Percentiles rank a stretch among this genome's conserved stretches.
phyloP scores from a whole-genome alignment of 1,284 basidiomycete species.

The Laetiporus sulphureus region DNA sequence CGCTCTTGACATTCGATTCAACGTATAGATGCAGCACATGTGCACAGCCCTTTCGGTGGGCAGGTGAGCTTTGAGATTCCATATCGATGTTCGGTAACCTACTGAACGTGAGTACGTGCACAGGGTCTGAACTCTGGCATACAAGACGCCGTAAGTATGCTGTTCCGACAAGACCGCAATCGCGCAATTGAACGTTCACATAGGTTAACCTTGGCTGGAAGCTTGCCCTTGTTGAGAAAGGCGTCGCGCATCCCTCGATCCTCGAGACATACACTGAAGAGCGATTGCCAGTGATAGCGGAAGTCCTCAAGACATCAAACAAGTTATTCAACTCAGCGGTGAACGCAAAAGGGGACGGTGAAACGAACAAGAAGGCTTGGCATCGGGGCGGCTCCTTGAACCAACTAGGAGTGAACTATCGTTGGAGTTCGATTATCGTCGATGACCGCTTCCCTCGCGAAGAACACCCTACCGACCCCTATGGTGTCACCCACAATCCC shows the following conservation, averaged over 20 bases:
- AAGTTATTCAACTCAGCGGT: slow-evolving; percentile 4
- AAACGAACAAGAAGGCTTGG: neutral
- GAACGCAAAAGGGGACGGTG: neutral
- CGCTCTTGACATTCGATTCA: too few species aligned
- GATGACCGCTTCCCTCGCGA: slow-evolving; percentile 27
- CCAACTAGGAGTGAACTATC: slow-evolving; percentile 40
- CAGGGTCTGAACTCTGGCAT: slow-evolving; percentile 10
- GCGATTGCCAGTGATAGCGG: slow-evolving; percentile 21
- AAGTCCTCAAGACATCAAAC: slow-evolving; percentile 20
- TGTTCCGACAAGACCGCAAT: neutral
- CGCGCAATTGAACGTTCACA: neutral
- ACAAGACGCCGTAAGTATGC: slow-evolving; percentile 5
- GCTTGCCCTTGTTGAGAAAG: slow-evolving; percentile 23
- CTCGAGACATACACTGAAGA: slow-evolving; percentile 23
- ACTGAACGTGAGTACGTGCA: neutral
- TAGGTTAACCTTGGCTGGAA: slow-evolving; percentile 30
- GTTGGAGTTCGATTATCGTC: slow-evolving; percentile 37
- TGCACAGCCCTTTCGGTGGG: slow-evolving; percentile 25
- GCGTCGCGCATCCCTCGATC: slow-evolving; percentile 14
- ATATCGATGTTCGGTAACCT: neutral
- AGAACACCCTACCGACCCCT: slow-evolving; percentile 10
- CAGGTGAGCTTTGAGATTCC: slow-evolving; percentile 17
- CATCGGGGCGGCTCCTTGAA: slow-evolving; percentile 19
- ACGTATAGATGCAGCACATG: slow-evolving; percentile 25
- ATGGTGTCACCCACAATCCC: slow-evolving; percentile 11